Evolutionary conservation across 169 alveolate genomes (phyloP).

Genomic region (Cryptosporidium ryanae): DNA sequence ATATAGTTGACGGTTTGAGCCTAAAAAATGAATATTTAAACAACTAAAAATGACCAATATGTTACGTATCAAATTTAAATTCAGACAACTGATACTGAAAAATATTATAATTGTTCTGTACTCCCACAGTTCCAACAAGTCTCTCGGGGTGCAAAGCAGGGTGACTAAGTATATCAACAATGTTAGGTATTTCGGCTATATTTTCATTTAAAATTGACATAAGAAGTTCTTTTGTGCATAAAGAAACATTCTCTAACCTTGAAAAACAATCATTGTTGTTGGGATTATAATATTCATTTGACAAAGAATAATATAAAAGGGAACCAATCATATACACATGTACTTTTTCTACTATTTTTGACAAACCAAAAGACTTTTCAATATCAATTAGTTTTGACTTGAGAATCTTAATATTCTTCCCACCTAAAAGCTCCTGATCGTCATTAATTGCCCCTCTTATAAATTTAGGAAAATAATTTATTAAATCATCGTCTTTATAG

Average conservation of each 20-base stretch:
- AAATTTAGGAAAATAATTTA: constrained; percentile 29
- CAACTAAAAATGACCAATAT: neutral
- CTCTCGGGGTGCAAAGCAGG: constrained; percentile 59
- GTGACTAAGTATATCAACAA: constrained; percentile 6
- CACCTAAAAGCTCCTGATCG: neutral
- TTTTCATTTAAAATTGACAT: constrained; percentile 18
- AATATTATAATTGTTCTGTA: constrained; percentile 25
- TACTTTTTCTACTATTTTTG: constrained; percentile 14
- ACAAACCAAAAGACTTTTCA: neutral
- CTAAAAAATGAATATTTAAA: constrained; percentile 36
- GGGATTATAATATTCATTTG: constrained; percentile 26
- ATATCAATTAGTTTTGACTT: constrained; percentile 2
- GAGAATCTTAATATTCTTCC: constrained; percentile 1
- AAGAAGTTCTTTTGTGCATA: constrained; percentile 12
- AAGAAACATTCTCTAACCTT: neutral
- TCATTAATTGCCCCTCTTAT: constrained; percentile 2
- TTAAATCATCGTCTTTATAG: constrained; percentile 20
- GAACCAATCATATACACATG: constrained; percentile 64
- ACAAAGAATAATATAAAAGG: constrained; percentile 43
- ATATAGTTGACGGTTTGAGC: constrained; percentile 64
- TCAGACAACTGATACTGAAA: constrained; percentile 32
- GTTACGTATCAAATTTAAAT: constrained; percentile 6
- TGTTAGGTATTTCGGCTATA: constrained; percentile 30
- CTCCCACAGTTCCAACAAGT: constrained; percentile 61
- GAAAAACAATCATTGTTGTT: neutral